These are phyloP conservation scores for Cytospora piceicola DNA, from an alignment of 2,329 filamentous ascomycete species.

Conservation along the genomic window DNA sequence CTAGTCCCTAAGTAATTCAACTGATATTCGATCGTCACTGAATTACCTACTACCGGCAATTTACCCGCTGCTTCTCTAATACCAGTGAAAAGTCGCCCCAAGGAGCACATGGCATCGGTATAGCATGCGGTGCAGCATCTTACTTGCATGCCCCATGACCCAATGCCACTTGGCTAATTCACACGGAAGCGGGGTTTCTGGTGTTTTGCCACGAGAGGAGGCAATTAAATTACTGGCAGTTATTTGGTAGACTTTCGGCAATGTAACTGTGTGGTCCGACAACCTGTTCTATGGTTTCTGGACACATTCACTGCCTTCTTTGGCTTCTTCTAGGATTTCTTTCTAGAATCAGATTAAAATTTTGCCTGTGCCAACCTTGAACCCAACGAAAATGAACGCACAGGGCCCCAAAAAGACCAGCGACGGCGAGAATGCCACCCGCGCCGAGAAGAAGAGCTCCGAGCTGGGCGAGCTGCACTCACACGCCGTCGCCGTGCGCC, in stretches of 20 bases:
- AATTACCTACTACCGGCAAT: too few relatives aligned
- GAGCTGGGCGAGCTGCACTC: slow-evolving; percentile 16
- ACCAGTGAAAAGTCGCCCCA: background rate
- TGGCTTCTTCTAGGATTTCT: background rate
- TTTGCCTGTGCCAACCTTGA: background rate
- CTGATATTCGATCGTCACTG: background rate
- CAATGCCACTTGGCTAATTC: background rate
- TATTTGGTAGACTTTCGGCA: too few relatives aligned
- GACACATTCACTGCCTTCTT: background rate
- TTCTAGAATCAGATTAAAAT: too few relatives aligned
- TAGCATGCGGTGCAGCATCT: too few relatives aligned
- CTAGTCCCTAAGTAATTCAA: background rate
- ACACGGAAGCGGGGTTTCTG: background rate
- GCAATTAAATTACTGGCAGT: too few relatives aligned
- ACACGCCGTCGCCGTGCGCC: slow-evolving; percentile 13
- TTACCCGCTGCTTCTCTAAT: too few relatives aligned
- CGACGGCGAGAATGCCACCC: slow-evolving; percentile 9
- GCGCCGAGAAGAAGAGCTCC: slow-evolving; percentile 8
- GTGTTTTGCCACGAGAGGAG: background rate
- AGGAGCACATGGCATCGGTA: background rate
- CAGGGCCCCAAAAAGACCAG: background rate
- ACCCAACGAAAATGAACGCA: slow-evolving; percentile 1
- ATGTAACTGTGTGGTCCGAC: background rate
- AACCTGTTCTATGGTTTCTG: background rate
- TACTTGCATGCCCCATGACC: too few relatives aligned